Percentiles rank a stretch among this genome's conserved stretches.
Evolutionary conservation across 139 green algal species (phyloP).

Genomic region (Chlorella sp.): DNA sequence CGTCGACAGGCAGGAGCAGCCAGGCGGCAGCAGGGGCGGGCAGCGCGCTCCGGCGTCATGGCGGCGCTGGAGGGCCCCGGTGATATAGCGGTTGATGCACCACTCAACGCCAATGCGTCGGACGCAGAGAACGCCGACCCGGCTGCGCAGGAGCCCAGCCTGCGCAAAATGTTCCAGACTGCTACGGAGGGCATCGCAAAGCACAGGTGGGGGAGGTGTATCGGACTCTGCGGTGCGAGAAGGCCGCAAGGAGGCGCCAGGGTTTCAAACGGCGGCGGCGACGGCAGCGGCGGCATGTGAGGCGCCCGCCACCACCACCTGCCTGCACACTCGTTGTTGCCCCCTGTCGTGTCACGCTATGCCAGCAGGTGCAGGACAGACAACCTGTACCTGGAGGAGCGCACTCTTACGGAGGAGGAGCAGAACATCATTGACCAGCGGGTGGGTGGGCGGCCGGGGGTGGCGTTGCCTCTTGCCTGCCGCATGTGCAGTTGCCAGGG

Average conservation of each 20-base stretch:
- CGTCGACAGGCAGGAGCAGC: too few relatives aligned
- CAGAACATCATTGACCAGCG: conserved; percentile 79
- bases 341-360: background rate
- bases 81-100: too few relatives aligned
- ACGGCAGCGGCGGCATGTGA: background rate
- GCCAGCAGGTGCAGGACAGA: conserved; percentile 60
- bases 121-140: conserved; percentile 26
- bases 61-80: too few relatives aligned
- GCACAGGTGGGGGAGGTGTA: conserved; percentile 16
- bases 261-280: background rate
- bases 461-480: background rate
- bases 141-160: background rate
- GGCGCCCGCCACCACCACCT: background rate
- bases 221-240: too few relatives aligned
- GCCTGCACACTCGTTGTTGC: background rate
- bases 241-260: background rate
- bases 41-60: too few relatives aligned
- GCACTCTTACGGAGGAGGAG: conserved; percentile 77
- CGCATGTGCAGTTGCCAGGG: background rate
- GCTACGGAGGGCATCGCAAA: conserved; percentile 42
- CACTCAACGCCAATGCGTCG: background rate
- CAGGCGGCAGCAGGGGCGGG: too few relatives aligned
- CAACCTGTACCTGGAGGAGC: conserved; percentile 85
- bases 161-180: conserved; percentile 45
- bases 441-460: conserved; percentile 45